These are phyloP conservation scores for Globisporangium polare DNA, from an alignment of 352 stramenopile genomes.

Conservation along the genomic window DNA sequence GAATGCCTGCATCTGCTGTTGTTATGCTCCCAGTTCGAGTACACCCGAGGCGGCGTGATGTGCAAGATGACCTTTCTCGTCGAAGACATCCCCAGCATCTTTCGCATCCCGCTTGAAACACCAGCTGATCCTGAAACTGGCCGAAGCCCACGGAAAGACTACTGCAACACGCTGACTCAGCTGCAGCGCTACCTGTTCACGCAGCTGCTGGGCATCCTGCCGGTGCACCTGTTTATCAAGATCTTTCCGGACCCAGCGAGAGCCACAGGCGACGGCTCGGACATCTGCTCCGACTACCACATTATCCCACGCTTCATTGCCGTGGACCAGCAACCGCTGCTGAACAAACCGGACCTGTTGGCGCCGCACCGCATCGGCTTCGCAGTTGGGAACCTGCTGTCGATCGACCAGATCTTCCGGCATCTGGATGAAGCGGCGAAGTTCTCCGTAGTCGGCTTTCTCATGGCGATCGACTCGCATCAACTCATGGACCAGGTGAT, in stretches of 20 bases:
- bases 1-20: too few relatives aligned
- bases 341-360: slow-evolving; percentile 61
- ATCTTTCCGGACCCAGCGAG: slow-evolving; percentile 50
- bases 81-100: slow-evolving; percentile 51
- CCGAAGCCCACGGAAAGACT: slow-evolving; percentile 23
- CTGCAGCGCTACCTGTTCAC: slow-evolving; percentile 78
- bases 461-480: slow-evolving; percentile 41
- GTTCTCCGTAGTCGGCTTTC: slow-evolving; percentile 43
- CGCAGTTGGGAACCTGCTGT: slow-evolving; percentile 57
- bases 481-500: slow-evolving; percentile 69
- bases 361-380: slow-evolving; percentile 80
- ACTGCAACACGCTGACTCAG: slow-evolving; percentile 56
- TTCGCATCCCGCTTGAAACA: slow-evolving; percentile 26
- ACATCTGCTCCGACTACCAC: slow-evolving; percentile 77
- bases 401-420: slow-evolving; percentile 58
- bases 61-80: slow-evolving; percentile 70
- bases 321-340: slow-evolving; percentile 49
- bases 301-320: slow-evolving; percentile 81
- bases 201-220: slow-evolving; percentile 69
- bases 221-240: slow-evolving; percentile 61
- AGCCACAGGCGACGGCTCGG: slow-evolving; percentile 45
- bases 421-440: slow-evolving; percentile 58
- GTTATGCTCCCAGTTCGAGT: slow-evolving; percentile 60
- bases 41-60: slow-evolving; percentile 71
- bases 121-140: slow-evolving; percentile 13